Evolutionary conservation across 768 basidiomycete genomes (phyloP).

Genomic region (Pleurotus tuoliensis): DNA sequence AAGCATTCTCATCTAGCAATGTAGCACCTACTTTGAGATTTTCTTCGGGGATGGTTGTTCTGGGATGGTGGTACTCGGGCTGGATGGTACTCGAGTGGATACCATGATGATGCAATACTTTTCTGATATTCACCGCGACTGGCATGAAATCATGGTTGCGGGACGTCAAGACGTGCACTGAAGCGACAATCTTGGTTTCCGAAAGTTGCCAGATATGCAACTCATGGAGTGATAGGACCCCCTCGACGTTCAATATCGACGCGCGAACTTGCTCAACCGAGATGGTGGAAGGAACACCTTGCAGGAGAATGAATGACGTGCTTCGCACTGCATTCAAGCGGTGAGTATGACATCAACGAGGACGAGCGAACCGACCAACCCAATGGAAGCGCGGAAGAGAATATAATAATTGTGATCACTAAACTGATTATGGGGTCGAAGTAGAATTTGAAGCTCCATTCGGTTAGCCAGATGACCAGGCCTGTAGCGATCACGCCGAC

Average conservation of each 20-base stretch:
- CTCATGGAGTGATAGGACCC: conserved; percentile 87
- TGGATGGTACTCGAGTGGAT: conserved; percentile 96
- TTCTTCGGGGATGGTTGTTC: conserved; percentile 39
- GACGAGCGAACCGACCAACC: conserved; percentile 41
- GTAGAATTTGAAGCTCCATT: conserved; percentile 84
- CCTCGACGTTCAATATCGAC: conserved; percentile 79
- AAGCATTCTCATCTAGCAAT: background rate
- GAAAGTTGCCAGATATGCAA: conserved; percentile 98
- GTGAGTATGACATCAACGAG: background rate
- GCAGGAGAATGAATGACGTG: conserved; percentile 91
- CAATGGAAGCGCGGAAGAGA: conserved; percentile 90
- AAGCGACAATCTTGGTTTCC: conserved; percentile 91
- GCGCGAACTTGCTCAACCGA: conserved; percentile 84
- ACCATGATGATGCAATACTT: conserved; percentile 82
- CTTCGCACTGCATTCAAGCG: conserved; percentile 55
- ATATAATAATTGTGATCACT: conserved; percentile 93
- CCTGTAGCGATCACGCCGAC: conserved; percentile 97
- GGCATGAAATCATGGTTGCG: conserved; percentile 88
- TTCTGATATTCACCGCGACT: conserved; percentile 78
- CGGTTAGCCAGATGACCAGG: conserved; percentile 87
- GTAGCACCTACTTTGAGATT: conserved; percentile 40
- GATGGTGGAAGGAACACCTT: conserved; percentile 88
- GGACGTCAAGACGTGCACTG: conserved; percentile 88
- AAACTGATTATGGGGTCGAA: conserved; percentile 92
- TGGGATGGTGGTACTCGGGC: conserved; percentile 65